These are phyloP conservation scores for Podaxis mareebaensis DNA, from an alignment of 768 basidiomycete species.

Conservation along the genomic window DNA sequence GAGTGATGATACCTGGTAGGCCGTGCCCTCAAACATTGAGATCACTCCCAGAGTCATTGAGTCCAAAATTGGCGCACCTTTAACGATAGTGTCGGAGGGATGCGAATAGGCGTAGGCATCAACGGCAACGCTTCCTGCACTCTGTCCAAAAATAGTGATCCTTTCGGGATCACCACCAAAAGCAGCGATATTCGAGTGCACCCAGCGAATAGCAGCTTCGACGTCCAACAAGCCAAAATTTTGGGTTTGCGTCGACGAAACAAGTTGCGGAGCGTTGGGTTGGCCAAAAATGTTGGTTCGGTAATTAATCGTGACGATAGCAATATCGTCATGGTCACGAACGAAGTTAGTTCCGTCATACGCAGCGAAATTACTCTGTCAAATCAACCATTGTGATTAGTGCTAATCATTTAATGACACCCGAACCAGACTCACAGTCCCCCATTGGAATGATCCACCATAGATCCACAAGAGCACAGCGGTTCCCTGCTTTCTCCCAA, in stretches of 20 bases:
- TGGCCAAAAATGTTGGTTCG: constrained; percentile 40
- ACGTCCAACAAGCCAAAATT: constrained; percentile 42
- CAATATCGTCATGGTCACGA: constrained; percentile 33
- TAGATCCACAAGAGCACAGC: constrained; percentile 40
- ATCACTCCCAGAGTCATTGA: not conserved
- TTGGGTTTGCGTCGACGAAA: constrained; percentile 23
- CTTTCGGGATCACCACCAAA: constrained; percentile 42
- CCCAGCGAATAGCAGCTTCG: constrained; percentile 45
- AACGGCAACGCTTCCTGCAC: constrained; percentile 34
- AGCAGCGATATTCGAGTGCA: constrained; percentile 43
- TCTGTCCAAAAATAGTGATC: constrained; percentile 37
- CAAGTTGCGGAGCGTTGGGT: constrained; percentile 39
- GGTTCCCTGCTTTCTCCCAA: constrained; percentile 30
- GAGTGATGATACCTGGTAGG: constrained; percentile 28
- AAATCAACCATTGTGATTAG: not conserved
- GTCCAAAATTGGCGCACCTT: constrained; percentile 21
- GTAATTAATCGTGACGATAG: constrained; percentile 39
- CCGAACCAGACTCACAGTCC: constrained; percentile 28
- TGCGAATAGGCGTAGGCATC: constrained; percentile 37
- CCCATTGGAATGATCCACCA: constrained; percentile 38
- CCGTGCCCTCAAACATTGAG: not conserved
- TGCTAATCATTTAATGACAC: not conserved
- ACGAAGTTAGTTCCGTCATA: constrained; percentile 35
- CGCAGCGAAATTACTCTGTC: constrained; percentile 27
- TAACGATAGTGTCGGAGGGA: constrained; percentile 31